Conservation (phyloP, 805 yeast species). For the Spathaspora hagerdaliae region DNA sequence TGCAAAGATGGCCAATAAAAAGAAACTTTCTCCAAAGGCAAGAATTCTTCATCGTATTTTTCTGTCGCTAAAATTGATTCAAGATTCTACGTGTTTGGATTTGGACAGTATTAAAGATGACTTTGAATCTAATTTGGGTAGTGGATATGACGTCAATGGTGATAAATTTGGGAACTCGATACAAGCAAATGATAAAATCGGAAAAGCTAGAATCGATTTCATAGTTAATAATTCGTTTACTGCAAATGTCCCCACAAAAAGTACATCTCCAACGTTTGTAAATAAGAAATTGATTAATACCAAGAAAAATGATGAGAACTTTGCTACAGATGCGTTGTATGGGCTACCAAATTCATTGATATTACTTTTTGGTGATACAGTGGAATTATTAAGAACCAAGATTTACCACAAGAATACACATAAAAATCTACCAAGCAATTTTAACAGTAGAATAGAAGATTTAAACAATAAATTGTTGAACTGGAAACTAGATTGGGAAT, state of each 20-base stretch:
- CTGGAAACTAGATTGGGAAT: slow-evolving; percentile 78
- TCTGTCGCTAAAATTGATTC: slow-evolving; percentile 68
- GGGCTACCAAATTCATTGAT: slow-evolving; percentile 83
- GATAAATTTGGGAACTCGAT: slow-evolving; percentile 21
- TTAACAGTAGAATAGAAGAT: slow-evolving; percentile 14
- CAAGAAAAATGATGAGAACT: slow-evolving; percentile 50
- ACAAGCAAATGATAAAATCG: neutral
- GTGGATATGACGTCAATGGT: slow-evolving; percentile 33
- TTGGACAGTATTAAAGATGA: slow-evolving; percentile 33
- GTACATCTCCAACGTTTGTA: slow-evolving; percentile 36
- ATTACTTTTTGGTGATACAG: slow-evolving; percentile 67
- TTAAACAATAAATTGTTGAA: slow-evolving; percentile 47
- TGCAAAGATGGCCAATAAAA: slow-evolving; percentile 60
- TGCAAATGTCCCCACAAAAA: slow-evolving; percentile 6
- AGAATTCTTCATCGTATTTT: slow-evolving; percentile 73
- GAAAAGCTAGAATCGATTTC: slow-evolving; percentile 21
- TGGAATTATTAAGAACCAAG: slow-evolving; percentile 60
- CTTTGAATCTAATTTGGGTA: slow-evolving; percentile 20
- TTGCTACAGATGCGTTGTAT: slow-evolving; percentile 76
- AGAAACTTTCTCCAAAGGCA: slow-evolving; percentile 71
- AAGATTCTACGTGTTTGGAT: slow-evolving; percentile 63
- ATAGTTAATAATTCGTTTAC: slow-evolving; percentile 15
- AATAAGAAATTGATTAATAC: slow-evolving; percentile 41
- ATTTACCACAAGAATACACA: slow-evolving; percentile 42
- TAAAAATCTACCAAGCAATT: slow-evolving; percentile 21